These are phyloP conservation scores for Casuarina cunninghamiana DNA, from an alignment of 306 rosid species.

Conservation along the genomic window DNA sequence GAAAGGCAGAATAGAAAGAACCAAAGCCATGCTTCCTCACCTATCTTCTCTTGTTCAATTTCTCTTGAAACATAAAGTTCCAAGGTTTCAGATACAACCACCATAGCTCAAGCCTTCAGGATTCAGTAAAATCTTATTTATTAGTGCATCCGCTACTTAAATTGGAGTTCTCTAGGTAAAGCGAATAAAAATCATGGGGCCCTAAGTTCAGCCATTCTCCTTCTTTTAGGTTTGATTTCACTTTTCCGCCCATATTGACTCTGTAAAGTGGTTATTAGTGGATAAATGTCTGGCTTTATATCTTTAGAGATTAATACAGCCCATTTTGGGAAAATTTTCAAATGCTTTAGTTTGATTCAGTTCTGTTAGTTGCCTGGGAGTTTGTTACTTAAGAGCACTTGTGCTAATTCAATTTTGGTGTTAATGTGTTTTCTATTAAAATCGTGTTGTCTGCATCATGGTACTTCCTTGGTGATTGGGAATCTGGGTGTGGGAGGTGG, in stretches of 20 bases:
- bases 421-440: not conserved
- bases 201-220: not conserved
- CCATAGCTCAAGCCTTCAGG: not conserved
- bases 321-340: not conserved
- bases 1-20: not conserved
- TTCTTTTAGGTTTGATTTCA: not conserved
- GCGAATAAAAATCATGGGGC: not conserved
- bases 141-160: not conserved
- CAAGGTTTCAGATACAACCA: not conserved
- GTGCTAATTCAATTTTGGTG: not conserved
- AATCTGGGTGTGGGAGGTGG: not conserved
- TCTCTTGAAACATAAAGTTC: not conserved
- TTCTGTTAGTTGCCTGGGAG: not conserved
- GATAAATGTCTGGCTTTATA: not conserved
- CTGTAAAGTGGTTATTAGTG: not conserved
- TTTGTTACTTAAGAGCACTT: not conserved
- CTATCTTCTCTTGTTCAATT: not conserved
- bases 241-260: not conserved
- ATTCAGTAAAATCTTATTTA: not conserved
- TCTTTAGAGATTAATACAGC: not conserved
- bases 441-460: not conserved
- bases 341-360: not conserved
- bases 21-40: not conserved
- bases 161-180: not conserved
- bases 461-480: not conserved